A percentile compares a stretch with the other conserved stretches of the same genome.
Conservation (phyloP, 2,329 filamentous ascomycete genomes). For the Talaromyces sp. region DNA sequence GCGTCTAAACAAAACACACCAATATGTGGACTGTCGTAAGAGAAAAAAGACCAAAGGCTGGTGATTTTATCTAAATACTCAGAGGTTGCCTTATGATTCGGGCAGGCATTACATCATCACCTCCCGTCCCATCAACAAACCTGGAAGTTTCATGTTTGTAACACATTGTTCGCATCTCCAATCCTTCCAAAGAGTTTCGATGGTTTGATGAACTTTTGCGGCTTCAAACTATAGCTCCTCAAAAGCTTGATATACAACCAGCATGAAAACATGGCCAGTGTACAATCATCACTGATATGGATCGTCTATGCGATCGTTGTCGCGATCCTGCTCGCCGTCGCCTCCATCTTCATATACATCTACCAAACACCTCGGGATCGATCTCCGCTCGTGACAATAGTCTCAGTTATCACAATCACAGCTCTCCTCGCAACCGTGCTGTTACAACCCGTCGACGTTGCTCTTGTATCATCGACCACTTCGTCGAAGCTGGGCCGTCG, state of each 20-base stretch:
- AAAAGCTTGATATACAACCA: background rate
- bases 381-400: conserved; percentile 72
- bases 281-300: conserved; percentile 92
- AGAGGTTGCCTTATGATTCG: background rate
- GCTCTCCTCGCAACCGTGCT: conserved; percentile 86
- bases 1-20: background rate
- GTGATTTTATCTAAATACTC: background rate
- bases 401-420: conserved; percentile 83
- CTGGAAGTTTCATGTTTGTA: background rate
- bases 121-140: background rate
- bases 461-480: conserved; percentile 84
- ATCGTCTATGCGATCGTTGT: conserved; percentile 84
- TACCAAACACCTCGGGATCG: conserved; percentile 89
- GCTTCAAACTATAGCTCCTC: background rate
- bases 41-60: background rate
- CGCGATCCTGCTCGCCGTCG: conserved; percentile 68
- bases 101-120: conserved; percentile 6
- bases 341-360: conserved; percentile 80
- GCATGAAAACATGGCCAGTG: conserved; percentile 48
- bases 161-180: background rate
- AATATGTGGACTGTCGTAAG: background rate
- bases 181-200: background rate
- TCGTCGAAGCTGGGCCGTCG: conserved; percentile 71
- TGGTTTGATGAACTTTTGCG: background rate
- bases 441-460: conserved; percentile 90